These are phyloP conservation scores for Firmiana major DNA, from an alignment of 345 rosid genomes.

Conservation along the genomic window DNA sequence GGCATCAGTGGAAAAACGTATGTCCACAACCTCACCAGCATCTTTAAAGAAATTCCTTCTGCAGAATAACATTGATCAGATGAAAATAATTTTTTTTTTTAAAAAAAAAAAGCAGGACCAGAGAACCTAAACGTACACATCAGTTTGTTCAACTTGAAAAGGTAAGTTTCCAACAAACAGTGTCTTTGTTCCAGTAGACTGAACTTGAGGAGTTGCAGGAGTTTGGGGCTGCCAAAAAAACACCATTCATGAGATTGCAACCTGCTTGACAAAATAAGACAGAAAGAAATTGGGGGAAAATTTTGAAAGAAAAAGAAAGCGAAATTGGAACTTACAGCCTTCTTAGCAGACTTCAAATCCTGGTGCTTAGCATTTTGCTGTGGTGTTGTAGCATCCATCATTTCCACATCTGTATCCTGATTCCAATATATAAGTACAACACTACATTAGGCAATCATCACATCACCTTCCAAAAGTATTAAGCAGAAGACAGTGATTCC, in stretches of 20 bases:
- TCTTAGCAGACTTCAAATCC: slow-evolving; percentile 36
- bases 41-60: slow-evolving; percentile 70
- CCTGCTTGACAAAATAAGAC: not conserved
- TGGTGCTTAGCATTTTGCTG: slow-evolving; percentile 17
- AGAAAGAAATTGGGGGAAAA: not conserved
- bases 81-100: not conserved
- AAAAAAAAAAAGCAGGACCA: too few species aligned
- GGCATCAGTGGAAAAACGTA: slow-evolving; percentile 47
- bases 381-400: slow-evolving; percentile 49
- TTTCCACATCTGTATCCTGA: slow-evolving; percentile 57
- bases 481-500: not conserved
- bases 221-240: slow-evolving; percentile 53
- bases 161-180: slow-evolving; percentile 72
- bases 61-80: slow-evolving; percentile 12
- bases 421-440: not conserved
- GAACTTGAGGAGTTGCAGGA: slow-evolving; percentile 45
- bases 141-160: slow-evolving; percentile 45
- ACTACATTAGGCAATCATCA: not conserved
- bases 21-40: slow-evolving; percentile 67
- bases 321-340: slow-evolving; percentile 26
- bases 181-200: slow-evolving; percentile 52
- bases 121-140: slow-evolving; percentile 50
- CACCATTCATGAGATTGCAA: not conserved
- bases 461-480: not conserved
- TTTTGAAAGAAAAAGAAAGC: not conserved